Evolutionary conservation across 345 rosid genomes (phyloP).

Genomic region (Anacardium occidentale): DNA sequence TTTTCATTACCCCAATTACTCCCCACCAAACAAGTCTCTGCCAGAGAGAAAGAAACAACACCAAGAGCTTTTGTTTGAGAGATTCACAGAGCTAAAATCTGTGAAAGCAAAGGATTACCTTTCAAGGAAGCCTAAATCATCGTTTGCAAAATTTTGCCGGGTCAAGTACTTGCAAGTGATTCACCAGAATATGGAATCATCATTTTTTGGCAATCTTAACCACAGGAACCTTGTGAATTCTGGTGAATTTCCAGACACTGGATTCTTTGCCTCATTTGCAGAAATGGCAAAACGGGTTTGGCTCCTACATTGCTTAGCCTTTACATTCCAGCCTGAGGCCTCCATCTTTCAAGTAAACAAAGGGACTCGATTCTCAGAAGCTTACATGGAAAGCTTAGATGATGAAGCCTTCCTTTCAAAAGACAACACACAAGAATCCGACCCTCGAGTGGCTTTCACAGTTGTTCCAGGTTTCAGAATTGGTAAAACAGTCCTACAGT

Average conservation of each 20-base stretch:
- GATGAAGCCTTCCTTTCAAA: conserved; percentile 47
- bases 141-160: conserved; percentile 58
- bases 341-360: conserved; percentile 57
- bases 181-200: conserved; percentile 76
- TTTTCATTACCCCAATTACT: conserved; percentile 59
- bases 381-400: conserved; percentile 72
- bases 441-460: conserved; percentile 66
- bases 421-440: conserved; percentile 30
- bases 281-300: conserved; percentile 89
- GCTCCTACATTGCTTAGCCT: conserved; percentile 86
- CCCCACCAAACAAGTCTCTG: conserved; percentile 31
- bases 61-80: conserved; percentile 45
- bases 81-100: conserved; percentile 65
- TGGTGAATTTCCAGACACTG: conserved; percentile 56
- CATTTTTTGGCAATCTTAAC: conserved; percentile 60
- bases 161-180: conserved; percentile 66
- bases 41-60: conserved; percentile 32
- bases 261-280: conserved; percentile 45
- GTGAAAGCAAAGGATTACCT: conserved; percentile 49
- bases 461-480: conserved; percentile 87
- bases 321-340: conserved; percentile 61
- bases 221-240: conserved; percentile 47
- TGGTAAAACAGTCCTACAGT: conserved; percentile 64
- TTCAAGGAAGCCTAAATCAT: conserved; percentile 53
- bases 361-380: conserved; percentile 74